A percentile compares a stretch with the other conserved stretches of the same genome.
Evolutionary conservation across 2,329 filamentous ascomycete genomes (phyloP).

Genomic region (Fusarium virguliforme): DNA sequence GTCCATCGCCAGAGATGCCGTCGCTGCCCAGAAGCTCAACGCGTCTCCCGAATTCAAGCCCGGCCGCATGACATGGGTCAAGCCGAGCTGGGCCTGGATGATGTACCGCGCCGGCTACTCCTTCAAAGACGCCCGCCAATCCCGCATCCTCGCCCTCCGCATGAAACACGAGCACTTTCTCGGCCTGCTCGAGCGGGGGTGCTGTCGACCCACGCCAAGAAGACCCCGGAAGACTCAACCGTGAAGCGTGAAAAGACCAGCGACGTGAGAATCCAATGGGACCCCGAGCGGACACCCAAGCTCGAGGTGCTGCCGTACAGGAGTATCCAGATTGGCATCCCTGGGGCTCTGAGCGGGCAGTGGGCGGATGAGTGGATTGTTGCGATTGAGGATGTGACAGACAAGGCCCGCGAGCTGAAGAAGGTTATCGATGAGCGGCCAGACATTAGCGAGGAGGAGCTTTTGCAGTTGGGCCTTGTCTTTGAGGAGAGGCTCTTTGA

Average conservation of each 20-base stretch:
- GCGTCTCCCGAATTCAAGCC: conserved; percentile 68
- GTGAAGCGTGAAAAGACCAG: conserved; percentile 50
- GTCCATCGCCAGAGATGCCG: conserved; percentile 68
- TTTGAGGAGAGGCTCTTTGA: conserved; percentile 63
- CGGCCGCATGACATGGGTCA: conserved; percentile 77
- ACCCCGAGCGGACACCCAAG: conserved; percentile 69
- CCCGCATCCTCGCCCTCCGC: conserved; percentile 70
- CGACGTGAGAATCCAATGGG: conserved; percentile 74
- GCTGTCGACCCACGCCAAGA: conserved; percentile 52
- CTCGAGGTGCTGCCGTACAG: conserved; percentile 65
- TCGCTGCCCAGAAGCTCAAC: conserved; percentile 66
- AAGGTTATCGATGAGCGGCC: conserved; percentile 60
- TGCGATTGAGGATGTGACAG: conserved; percentile 72
- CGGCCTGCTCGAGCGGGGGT: conserved; percentile 60
- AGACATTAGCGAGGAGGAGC: conserved; percentile 54
- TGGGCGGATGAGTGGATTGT: conserved; percentile 69
- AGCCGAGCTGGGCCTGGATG: conserved; percentile 76
- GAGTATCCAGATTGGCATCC: conserved; percentile 76
- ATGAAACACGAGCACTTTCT: conserved; percentile 68
- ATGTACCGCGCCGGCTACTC: conserved; percentile 75
- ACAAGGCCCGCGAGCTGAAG: conserved; percentile 65
- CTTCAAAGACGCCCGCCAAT: conserved; percentile 69
- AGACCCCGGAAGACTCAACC: background rate
- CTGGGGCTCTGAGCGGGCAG: conserved; percentile 59
- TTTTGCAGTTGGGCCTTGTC: conserved; percentile 60